phyloP scores from a whole-genome alignment of 2,329 filamentous ascomycete genomes.

The Stromatinia cepivora region DNA sequence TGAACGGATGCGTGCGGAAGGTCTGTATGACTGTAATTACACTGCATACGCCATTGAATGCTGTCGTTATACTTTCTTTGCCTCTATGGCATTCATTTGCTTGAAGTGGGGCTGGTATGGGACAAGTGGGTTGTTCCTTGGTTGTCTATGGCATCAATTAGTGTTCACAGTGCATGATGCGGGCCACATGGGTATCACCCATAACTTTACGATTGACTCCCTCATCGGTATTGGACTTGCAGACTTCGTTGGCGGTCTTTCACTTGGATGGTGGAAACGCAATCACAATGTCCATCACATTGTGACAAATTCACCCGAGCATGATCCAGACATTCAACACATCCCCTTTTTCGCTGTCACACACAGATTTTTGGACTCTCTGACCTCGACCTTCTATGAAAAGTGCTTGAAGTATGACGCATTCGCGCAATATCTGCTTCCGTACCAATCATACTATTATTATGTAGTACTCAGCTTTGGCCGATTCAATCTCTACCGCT shows the following conservation, averaged over 20 bases:
- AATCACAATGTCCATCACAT: conserved; percentile 98
- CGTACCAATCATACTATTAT: conserved; percentile 79
- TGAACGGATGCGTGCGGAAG: conserved; percentile 68
- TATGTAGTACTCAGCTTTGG: conserved; percentile 79
- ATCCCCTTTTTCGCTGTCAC: conserved; percentile 87
- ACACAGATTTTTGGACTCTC: conserved; percentile 71
- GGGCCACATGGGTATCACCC: conserved; percentile 96
- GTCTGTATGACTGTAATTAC: conserved; percentile 84
- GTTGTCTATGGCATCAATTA: conserved; percentile 89
- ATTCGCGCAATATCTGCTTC: conserved; percentile 67
- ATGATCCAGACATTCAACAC: conserved; percentile 93
- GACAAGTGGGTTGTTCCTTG: conserved; percentile 71
- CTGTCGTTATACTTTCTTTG: conserved; percentile 69
- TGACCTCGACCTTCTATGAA: conserved; percentile 82
- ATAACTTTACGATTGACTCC: conserved; percentile 79
- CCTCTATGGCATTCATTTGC: conserved; percentile 60
- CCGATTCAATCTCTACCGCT: conserved; percentile 81
- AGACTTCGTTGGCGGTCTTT: conserved; percentile 85
- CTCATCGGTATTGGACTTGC: conserved; percentile 88
- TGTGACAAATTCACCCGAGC: conserved; percentile 90
- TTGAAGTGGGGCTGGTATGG: conserved; percentile 66
- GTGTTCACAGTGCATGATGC: conserved; percentile 94
- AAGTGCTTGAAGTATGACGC: conserved; percentile 76
- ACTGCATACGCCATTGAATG: conserved; percentile 74
- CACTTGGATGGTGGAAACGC: conserved; percentile 94